phyloP scores from a whole-genome alignment of 2,329 filamentous ascomycete species.

The Colletotrichum ledebouriae region DNA sequence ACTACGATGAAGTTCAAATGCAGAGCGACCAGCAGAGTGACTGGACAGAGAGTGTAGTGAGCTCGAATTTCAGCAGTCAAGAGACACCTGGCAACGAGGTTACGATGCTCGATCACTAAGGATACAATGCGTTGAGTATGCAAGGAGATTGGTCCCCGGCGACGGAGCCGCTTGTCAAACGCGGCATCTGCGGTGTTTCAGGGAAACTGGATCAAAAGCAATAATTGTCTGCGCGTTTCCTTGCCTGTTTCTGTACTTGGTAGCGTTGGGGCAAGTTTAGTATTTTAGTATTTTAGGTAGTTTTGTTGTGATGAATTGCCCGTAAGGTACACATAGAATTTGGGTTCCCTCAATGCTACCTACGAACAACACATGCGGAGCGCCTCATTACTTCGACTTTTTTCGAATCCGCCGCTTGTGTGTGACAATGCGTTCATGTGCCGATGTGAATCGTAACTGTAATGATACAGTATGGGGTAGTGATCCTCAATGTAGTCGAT shows the following conservation, averaged over 20 bases:
- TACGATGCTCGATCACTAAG: slow-evolving; percentile 50
- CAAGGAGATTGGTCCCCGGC: background rate
- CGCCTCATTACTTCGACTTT: background rate
- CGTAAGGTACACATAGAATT: slow-evolving; percentile 14
- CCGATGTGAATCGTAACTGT: background rate
- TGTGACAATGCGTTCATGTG: background rate
- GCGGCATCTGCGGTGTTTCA: slow-evolving; percentile 21
- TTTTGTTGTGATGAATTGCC: background rate
- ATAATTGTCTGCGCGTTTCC: slow-evolving; percentile 19
- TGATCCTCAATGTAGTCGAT: too few relatives aligned
- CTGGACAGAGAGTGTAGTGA: slow-evolving; percentile 61
- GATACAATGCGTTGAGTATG: background rate
- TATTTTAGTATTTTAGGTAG: slow-evolving; percentile 15
- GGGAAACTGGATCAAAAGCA: slow-evolving; percentile 22
- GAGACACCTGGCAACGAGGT: slow-evolving; percentile 46
- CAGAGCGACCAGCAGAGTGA: slow-evolving; percentile 45
- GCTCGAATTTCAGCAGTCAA: slow-evolving; percentile 36
- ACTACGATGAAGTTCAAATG: slow-evolving; percentile 49
- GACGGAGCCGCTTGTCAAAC: background rate
- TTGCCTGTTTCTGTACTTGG: slow-evolving; percentile 28
- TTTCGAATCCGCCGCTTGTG: background rate
- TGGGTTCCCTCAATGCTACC: background rate
- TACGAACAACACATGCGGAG: background rate
- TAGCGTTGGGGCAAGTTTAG: slow-evolving; percentile 7
- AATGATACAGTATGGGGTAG: background rate